Evolutionary conservation across 2,329 filamentous ascomycete genomes (phyloP), one percentile per base, ranked within the genome.

Genomic region (Penicillium hesseltinei): DNA sequence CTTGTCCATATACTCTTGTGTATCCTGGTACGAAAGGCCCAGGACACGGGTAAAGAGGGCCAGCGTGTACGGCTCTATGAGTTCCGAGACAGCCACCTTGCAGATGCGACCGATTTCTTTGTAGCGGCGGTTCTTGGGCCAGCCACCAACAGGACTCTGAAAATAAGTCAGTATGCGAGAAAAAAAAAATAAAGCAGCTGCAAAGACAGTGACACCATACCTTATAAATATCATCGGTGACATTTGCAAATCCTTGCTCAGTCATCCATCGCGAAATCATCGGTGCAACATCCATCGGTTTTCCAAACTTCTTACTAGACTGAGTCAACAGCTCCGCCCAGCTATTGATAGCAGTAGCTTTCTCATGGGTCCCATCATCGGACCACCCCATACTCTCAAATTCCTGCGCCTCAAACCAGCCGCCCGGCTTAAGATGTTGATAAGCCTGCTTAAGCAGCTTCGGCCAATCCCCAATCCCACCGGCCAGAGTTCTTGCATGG

Each of bases 31-130:
- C 0, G 66, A 54, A 59, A 67, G 71, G 1, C 73, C 73, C 11
- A 75, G 60, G 2, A 75, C 66, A 6, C 73, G 65, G 6, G 74
- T 77, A 51, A 74, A 75, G 10, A 76, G 66, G 4, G 73, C 74
- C 15, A 77, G 62, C 4, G 71, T 69, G 57, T 75, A 75, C n/a
- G 73, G 72, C 58, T 74, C 72, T 27, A 75, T 62, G 3, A 69
- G 65, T 43, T 75, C 71, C 17, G 69, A 58, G 27, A 73, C 46
- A 2, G 68, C 61, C 10, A 67, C 44, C 60, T 69, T 70, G 46
- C 67, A 67, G n/a, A 71, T 62, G 17, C 68, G 63, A 13, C 73
- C 73, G 19, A 75, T 70, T 31, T 73, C 70, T 49, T 75, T 75
- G 5, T 73, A 53, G 5, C 66, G 69, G 6, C 57, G 63, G 47